Conservation (phyloP, 768 basidiomycete species). For the Suillus discolor region DNA sequence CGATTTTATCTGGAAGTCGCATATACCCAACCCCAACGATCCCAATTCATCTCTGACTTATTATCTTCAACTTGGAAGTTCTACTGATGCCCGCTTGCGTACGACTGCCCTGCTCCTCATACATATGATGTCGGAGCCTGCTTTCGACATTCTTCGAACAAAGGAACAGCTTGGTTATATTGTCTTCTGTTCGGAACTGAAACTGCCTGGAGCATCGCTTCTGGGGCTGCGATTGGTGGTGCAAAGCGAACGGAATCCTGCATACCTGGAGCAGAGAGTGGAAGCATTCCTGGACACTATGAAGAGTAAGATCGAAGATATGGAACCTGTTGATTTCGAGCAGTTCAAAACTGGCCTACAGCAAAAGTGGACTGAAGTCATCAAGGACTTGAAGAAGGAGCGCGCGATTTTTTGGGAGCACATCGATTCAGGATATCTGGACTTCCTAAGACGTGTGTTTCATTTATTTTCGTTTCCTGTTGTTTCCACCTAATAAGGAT, state of each 20-base stretch:
- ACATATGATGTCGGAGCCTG: conserved; percentile 88
- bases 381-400: conserved; percentile 91
- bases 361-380: conserved; percentile 80
- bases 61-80: conserved; percentile 77
- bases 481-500: neutral
- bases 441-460: conserved; percentile 81
- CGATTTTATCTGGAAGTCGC: conserved; percentile 65
- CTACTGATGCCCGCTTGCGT: conserved; percentile 63
- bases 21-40: conserved; percentile 82
- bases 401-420: conserved; percentile 64
- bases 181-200: conserved; percentile 64
- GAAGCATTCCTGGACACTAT: conserved; percentile 85
- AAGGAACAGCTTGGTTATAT: conserved; percentile 96
- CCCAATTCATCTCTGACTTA: conserved; percentile 87
- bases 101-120: conserved; percentile 71
- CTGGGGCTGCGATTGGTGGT: conserved; percentile 81
- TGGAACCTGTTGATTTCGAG: conserved; percentile 72
- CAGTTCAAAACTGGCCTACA: conserved; percentile 79
- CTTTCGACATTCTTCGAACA: conserved; percentile 89
- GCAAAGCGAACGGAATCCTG: conserved; percentile 83
- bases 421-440: conserved; percentile 78
- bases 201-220: conserved; percentile 63
- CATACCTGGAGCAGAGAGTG: conserved; percentile 83
- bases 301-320: conserved; percentile 64
- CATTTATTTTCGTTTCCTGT: neutral